A percentile compares a stretch with the other conserved stretches of the same genome.
Conservation (phyloP, 768 basidiomycete species). For the Serendipita sp. region DNA sequence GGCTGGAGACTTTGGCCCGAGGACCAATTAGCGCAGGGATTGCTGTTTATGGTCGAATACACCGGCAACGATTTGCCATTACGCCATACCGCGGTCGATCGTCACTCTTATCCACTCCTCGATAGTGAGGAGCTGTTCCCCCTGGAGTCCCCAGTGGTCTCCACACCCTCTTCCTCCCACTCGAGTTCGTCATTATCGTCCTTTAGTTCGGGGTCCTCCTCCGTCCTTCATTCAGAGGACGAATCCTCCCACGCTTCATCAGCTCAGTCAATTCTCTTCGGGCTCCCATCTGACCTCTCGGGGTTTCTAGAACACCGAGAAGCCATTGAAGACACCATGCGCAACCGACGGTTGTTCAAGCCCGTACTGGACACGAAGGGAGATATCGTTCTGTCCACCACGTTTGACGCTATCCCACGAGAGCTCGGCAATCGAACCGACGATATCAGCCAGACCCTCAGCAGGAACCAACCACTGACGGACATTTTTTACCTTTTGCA, state of each 20-base stretch:
- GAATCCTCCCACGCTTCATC: background rate
- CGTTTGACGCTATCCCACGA: background rate
- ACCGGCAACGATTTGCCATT: background rate
- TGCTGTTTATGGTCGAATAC: background rate
- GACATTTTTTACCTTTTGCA: conserved; percentile 1
- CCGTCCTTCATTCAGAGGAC: background rate
- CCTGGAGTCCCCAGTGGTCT: too few species aligned
- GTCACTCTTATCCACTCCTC: background rate
- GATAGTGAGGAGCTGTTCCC: background rate
- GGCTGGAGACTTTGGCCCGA: background rate
- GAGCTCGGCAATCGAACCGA: background rate
- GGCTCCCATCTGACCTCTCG: conserved; percentile 4
- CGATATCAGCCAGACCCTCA: background rate
- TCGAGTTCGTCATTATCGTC: background rate
- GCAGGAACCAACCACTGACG: background rate
- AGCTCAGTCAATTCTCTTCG: background rate
- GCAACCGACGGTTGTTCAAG: background rate
- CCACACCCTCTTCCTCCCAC: background rate
- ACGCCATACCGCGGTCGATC: background rate
- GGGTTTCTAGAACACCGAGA: background rate
- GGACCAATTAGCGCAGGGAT: background rate
- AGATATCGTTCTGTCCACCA: background rate
- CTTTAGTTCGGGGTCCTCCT: background rate
- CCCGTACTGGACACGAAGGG: background rate
- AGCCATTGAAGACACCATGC: background rate